Conservation (phyloP, 306 rosid genomes). For the Vachellia pachyceras region DNA sequence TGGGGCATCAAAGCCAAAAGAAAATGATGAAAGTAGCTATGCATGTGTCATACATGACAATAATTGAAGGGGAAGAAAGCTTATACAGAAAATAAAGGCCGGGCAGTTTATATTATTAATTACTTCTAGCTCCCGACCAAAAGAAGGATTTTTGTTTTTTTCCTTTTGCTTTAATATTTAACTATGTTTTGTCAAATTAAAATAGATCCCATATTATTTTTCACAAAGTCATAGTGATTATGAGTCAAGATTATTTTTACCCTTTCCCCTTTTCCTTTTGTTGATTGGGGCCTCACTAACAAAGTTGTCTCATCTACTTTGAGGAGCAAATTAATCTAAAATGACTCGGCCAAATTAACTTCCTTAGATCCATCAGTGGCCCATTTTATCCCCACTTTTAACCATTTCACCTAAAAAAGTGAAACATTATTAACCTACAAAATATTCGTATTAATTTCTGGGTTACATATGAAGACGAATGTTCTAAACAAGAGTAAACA, state of each 20-base stretch:
- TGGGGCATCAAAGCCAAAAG: constrained; percentile 56
- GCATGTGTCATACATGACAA: constrained; percentile 66
- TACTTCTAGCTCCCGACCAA: constrained; percentile 50
- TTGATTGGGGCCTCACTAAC: constrained; percentile 71
- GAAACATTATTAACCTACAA: not conserved
- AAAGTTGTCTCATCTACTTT: constrained; percentile 81
- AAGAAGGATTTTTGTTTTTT: constrained; percentile 62
- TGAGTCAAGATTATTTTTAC: constrained; percentile 72
- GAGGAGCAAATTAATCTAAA: constrained; percentile 62
- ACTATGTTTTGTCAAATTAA: constrained; percentile 30
- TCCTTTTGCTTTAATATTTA: too few species aligned
- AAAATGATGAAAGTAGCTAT: constrained; percentile 50
- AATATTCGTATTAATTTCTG: not conserved
- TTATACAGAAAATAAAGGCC: constrained; percentile 24
- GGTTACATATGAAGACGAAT: not conserved
- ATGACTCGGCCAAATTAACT: constrained; percentile 51
- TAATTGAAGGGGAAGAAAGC: constrained; percentile 27
- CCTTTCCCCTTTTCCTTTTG: constrained; percentile 55
- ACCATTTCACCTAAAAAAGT: not conserved
- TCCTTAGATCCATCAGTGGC: constrained; percentile 39
- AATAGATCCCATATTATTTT: constrained; percentile 15
- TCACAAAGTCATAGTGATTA: constrained; percentile 63
- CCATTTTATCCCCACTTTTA: constrained; percentile 36
- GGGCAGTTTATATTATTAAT: not conserved
- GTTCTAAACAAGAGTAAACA: too few species aligned